These are phyloP conservation scores for Moesziomyces parantarcticus DNA, from an alignment of 1,284 basidiomycete species.

Conservation along the genomic window DNA sequence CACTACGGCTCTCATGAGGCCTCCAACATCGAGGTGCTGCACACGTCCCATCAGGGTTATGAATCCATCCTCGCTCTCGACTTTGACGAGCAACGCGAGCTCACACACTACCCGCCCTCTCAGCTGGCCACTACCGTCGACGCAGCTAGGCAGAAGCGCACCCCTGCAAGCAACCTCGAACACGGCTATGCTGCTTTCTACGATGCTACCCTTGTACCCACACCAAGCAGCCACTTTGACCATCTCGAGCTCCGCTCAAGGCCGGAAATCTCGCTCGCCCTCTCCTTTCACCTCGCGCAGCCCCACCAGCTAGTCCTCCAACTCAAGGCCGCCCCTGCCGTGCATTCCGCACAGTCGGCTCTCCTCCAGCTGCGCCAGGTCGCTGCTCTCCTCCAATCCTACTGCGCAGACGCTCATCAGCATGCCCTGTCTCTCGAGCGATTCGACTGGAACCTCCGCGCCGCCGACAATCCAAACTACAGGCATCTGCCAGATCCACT, in stretches of 20 bases:
- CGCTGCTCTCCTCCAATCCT: slow-evolving; percentile 40
- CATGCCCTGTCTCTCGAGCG: slow-evolving; percentile 42
- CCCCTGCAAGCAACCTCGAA: slow-evolving; percentile 6
- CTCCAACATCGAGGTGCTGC: slow-evolving; percentile 37
- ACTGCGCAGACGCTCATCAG: slow-evolving; percentile 16
- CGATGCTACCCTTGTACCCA: not conserved
- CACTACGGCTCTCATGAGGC: slow-evolving; percentile 46
- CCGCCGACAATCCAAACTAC: slow-evolving; percentile 47
- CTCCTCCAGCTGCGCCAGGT: slow-evolving; percentile 47
- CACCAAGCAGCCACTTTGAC: slow-evolving; percentile 12
- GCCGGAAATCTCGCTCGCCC: slow-evolving; percentile 34
- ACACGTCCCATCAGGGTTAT: slow-evolving; percentile 6
- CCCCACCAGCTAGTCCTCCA: slow-evolving; percentile 15
- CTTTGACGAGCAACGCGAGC: slow-evolving; percentile 29
- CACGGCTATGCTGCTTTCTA: slow-evolving; percentile 43
- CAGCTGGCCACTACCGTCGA: slow-evolving; percentile 17
- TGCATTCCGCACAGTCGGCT: slow-evolving; percentile 52
- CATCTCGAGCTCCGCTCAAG: slow-evolving; percentile 17
- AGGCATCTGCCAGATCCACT: slow-evolving; percentile 35
- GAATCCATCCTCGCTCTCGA: slow-evolving; percentile 34
- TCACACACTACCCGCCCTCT: slow-evolving; percentile 5
- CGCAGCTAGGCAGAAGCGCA: slow-evolving; percentile 7
- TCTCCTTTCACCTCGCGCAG: slow-evolving; percentile 14
- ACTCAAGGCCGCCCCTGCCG: slow-evolving; percentile 40
- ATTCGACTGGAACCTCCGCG: slow-evolving; percentile 41